phyloP scores from a whole-genome alignment of 2,329 filamentous ascomycete species.

The Trichoderma asperellum region DNA sequence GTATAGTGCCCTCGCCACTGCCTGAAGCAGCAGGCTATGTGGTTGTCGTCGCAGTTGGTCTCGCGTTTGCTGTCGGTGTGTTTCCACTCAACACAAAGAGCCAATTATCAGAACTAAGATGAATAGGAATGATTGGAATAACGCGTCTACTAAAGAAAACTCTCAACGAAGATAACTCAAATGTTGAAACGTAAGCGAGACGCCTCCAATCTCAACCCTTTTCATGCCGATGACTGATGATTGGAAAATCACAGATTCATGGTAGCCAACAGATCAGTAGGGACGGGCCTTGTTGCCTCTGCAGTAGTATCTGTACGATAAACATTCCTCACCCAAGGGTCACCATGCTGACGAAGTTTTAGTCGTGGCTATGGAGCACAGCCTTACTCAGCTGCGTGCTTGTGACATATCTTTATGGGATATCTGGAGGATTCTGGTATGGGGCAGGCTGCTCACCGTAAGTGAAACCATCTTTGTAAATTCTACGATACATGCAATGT shows the following conservation, averaged over 20 bases:
- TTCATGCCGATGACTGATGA: background rate
- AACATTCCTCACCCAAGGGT: background rate
- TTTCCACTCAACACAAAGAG: background rate
- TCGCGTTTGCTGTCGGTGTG: slow-evolving; percentile 11
- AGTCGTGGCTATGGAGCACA: slow-evolving; percentile 24
- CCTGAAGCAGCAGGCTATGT: slow-evolving; percentile 9
- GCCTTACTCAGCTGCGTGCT: slow-evolving; percentile 10
- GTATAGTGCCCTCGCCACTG: background rate
- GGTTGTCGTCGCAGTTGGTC: slow-evolving; percentile 7
- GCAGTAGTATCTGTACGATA: slow-evolving; percentile 14
- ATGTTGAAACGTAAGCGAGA: slow-evolving; percentile 8
- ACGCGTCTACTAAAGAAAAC: slow-evolving; percentile 5
- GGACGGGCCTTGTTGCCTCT: slow-evolving; percentile 13
- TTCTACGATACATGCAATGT: background rate
- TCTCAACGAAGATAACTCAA: slow-evolving; percentile 3
- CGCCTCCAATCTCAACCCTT: too few species aligned
- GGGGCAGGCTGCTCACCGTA: slow-evolving; percentile 14
- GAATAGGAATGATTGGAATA: slow-evolving; percentile 18
- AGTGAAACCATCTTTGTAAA: background rate
- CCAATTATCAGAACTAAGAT: background rate
- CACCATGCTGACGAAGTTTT: background rate
- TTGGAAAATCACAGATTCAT: background rate
- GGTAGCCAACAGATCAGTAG: slow-evolving; percentile 16
- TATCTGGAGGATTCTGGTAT: slow-evolving; percentile 23
- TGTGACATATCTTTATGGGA: slow-evolving; percentile 10